A percentile compares a stretch with the other conserved stretches of the same genome.
Evolutionary conservation across 768 basidiomycete genomes (phyloP).

Genomic region (Suillus occidentalis): DNA sequence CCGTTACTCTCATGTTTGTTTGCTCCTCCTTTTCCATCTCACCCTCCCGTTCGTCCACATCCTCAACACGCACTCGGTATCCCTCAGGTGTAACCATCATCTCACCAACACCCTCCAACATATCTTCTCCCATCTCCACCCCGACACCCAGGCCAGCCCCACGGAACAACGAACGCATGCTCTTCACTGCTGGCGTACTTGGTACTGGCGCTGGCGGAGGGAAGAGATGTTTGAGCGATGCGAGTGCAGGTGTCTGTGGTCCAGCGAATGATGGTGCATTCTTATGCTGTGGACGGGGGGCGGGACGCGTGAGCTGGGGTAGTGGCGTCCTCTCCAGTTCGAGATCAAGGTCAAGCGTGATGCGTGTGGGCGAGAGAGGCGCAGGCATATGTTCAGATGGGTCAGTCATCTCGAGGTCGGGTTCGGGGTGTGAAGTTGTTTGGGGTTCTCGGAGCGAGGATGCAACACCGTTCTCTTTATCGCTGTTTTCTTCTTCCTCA

Average conservation of each 20-base stretch:
- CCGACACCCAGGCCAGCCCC: slow-evolving; percentile 13
- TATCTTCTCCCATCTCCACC: slow-evolving; percentile 27
- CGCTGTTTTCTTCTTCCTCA: slow-evolving; percentile 6
- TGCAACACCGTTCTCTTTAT: slow-evolving; percentile 16
- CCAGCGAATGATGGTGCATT: background rate
- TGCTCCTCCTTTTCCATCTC: background rate
- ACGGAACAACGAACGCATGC: slow-evolving; percentile 35
- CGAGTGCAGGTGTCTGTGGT: slow-evolving; percentile 31
- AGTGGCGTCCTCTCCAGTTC: slow-evolving; percentile 8
- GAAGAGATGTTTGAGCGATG: slow-evolving; percentile 34
- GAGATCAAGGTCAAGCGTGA: slow-evolving; percentile 1
- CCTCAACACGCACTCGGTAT: slow-evolving; percentile 16
- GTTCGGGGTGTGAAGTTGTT: too few relatives aligned
- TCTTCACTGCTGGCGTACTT: slow-evolving; percentile 26
- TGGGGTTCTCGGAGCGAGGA: background rate
- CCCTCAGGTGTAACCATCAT: slow-evolving; percentile 32
- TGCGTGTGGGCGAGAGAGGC: slow-evolving; percentile 6
- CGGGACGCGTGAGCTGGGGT: slow-evolving; percentile 2
- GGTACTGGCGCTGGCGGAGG: slow-evolving; percentile 14
- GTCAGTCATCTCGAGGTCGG: slow-evolving; percentile 6
- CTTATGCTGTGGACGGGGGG: background rate
- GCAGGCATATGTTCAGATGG: slow-evolving; percentile 15
- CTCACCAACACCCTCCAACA: slow-evolving; percentile 29
- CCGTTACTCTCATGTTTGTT: slow-evolving; percentile 5
- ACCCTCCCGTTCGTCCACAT: slow-evolving; percentile 10